Conservation (phyloP, 129 eudicot species). For the Mikania micrantha region DNA sequence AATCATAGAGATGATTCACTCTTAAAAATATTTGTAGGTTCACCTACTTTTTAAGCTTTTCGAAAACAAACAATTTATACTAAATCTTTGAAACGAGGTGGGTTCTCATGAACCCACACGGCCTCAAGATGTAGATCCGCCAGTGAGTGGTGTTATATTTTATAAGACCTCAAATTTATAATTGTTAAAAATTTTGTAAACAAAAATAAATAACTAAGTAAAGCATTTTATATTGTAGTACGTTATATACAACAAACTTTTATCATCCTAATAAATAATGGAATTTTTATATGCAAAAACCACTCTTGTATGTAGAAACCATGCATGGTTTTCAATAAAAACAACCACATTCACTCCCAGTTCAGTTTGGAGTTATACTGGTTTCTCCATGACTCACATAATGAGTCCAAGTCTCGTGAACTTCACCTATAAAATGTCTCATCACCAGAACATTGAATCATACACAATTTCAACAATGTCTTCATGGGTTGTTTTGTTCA, state of each 20-base stretch:
- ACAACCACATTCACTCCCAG: constrained; percentile 35
- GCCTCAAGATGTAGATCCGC: no score
- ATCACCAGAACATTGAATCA: neutral
- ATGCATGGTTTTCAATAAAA: neutral
- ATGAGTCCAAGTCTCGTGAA: constrained; percentile 28
- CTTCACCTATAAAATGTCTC: neutral
- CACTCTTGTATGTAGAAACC: neutral
- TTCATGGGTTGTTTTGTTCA: constrained; percentile 33
- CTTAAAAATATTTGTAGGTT: no score
- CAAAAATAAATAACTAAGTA: no score
- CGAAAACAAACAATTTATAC: no score
- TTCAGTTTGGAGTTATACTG: constrained; percentile 65
- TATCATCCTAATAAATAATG: neutral
- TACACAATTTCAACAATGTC: constrained; percentile 36
- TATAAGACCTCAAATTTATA: no score
- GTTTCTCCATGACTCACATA: constrained; percentile 59
- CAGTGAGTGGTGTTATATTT: no score
- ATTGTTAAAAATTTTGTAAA: no score
- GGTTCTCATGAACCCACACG: no score
- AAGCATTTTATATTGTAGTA: no score
- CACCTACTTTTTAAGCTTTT: no score
- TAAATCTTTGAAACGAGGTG: no score
- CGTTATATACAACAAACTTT: neutral
- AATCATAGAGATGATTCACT: no score
- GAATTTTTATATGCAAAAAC: neutral